Evolutionary conservation across 345 rosid species (phyloP), one percentile per base, ranked within the genome.

Genomic region (Salix exigua): DNA sequence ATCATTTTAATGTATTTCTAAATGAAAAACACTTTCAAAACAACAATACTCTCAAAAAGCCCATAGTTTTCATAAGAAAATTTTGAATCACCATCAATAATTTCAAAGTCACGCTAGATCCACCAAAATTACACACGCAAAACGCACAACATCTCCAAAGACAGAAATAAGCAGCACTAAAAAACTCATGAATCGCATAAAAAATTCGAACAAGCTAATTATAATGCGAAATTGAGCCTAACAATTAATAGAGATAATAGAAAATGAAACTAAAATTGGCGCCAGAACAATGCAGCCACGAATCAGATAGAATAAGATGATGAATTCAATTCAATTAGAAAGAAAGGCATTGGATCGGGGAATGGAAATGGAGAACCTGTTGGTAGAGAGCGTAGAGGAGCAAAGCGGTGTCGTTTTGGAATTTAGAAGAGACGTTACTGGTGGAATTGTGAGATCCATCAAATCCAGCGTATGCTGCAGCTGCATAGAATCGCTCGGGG

Each of bases 401-500:
- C 75, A 95, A 80, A 73, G 98, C 97, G 71, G 89, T 79, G 80
- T 93, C 99, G 78, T 77, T 90, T 12, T 92, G 79, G 88, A 88
- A 95, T 88, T 86, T 95, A 72, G 96, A 88, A 84, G 88, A 73
- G 80, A 95, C 80, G 44, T 73, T 83, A 80, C 79, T 73, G 82
- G 88, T 50, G 50, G 97, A 78, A 82, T 79, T 78, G 13, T 87
- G 88, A 84, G 97, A 93, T 93, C 98, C 97, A 40, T 89, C 94
- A 83, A 95, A 86, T 51, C 99, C 99, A 73, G 89, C 96, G 77
- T 77, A 95, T 12, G 97, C 73, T 37, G 98, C 92, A n/a, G 99
- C 99, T 6, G 97, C 94, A 76, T 88, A 96, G 87, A 96, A 96
- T 44, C 98, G 89, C 80, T 94, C 97, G 33, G 98, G 98, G 83